These are phyloP conservation scores for Lactarius pseudohatsudake DNA, from an alignment of 768 basidiomycete genomes.

Conservation along the genomic window DNA sequence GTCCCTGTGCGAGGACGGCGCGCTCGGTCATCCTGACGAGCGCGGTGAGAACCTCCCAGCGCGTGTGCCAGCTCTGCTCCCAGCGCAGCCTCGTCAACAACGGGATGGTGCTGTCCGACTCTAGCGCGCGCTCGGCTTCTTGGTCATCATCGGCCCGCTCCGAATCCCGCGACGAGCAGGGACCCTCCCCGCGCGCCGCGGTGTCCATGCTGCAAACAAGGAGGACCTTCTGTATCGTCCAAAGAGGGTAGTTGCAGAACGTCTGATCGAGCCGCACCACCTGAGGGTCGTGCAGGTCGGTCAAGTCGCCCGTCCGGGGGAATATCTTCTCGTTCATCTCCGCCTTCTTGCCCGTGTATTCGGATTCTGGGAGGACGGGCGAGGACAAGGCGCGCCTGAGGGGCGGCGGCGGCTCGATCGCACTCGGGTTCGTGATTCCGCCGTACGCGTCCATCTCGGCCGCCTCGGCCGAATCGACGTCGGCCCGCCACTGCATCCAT, in stretches of 20 bases:
- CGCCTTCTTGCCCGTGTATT: constrained; percentile 13
- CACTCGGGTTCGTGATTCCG: constrained; percentile 26
- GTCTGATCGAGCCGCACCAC: constrained; percentile 56
- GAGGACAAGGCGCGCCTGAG: constrained; percentile 7
- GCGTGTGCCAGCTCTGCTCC: constrained; percentile 29
- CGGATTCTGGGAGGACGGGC: constrained; percentile 10
- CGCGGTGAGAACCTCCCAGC: constrained; percentile 29
- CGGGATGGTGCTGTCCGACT: not conserved
- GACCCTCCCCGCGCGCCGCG: constrained; percentile 2
- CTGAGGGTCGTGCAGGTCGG: constrained; percentile 57
- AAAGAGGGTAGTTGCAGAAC: constrained; percentile 55
- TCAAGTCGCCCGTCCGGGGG: constrained; percentile 65
- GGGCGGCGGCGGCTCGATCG: constrained; percentile 11
- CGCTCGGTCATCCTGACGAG: constrained; percentile 27
- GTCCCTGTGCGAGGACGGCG: constrained; percentile 2
- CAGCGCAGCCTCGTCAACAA: constrained; percentile 17
- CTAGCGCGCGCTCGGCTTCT: not conserved
- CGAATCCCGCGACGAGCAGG: not conserved
- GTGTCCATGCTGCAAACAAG: constrained; percentile 57
- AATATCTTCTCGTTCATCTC: constrained; percentile 38
- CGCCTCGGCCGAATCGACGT: constrained; percentile 25
- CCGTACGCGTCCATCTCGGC: constrained; percentile 28
- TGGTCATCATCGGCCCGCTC: not conserved
- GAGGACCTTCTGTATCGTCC: constrained; percentile 67
- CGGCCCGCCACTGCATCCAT: constrained; percentile 43